Conservation (phyloP, 2,329 filamentous ascomycete genomes). For the Fonsecaea pedrosoi region DNA sequence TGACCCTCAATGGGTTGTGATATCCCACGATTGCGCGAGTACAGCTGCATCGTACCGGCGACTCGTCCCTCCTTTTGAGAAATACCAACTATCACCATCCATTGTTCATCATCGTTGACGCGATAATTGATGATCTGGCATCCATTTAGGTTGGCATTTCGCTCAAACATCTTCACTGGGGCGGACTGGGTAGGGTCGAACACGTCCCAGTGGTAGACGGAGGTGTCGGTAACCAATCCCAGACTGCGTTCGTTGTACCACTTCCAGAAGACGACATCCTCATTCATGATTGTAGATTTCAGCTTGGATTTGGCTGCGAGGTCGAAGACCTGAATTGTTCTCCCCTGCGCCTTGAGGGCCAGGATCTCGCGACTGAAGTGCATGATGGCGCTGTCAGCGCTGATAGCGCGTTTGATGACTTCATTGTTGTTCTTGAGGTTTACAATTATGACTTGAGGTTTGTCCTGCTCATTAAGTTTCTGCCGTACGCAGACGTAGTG, state of each 20-base stretch:
- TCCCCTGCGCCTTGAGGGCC: conserved; percentile 89
- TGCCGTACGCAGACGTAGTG: conserved; percentile 95
- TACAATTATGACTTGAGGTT: conserved; percentile 94
- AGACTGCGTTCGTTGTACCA: conserved; percentile 92
- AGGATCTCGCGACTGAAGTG: conserved; percentile 97
- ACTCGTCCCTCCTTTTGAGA: conserved; percentile 91
- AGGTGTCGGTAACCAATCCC: conserved; percentile 86
- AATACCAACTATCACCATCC: conserved; percentile 98
- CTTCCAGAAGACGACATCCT: conserved; percentile 99
- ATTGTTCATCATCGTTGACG: conserved; percentile 92
- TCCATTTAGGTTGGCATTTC: conserved; percentile 84
- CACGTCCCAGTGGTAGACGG: conserved; percentile 98
- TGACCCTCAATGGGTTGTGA: conserved; percentile 98
- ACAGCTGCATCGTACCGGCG: conserved; percentile 95
- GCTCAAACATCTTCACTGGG: conserved; percentile 91
- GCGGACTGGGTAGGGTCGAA: conserved; percentile 80
- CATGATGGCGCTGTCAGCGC: conserved; percentile 99
- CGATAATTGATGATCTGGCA: conserved; percentile 99
- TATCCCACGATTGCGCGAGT: conserved; percentile 93
- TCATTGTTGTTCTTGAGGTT: conserved; percentile 98
- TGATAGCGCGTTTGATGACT: conserved; percentile 92
- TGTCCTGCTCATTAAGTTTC: conserved; percentile 81
- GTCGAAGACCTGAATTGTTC: conserved; percentile 98
- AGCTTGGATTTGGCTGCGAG: conserved; percentile 91
- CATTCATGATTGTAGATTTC: conserved; percentile 94